phyloP scores from a whole-genome alignment of 2,329 filamentous ascomycete genomes.

The Kalaharituber pfeilii region DNA sequence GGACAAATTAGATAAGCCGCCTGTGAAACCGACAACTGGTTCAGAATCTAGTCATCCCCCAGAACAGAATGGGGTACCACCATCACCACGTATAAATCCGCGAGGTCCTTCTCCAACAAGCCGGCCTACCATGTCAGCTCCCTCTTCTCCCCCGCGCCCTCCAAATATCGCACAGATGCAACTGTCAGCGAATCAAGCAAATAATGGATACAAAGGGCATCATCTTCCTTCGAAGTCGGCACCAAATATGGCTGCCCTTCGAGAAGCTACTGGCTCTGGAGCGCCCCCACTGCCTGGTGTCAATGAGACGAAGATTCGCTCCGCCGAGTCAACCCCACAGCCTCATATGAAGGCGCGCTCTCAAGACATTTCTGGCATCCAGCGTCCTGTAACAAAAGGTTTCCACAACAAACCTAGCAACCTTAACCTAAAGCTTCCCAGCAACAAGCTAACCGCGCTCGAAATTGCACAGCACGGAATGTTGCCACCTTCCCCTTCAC shows the following conservation, averaged over 20 bases:
- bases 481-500: constrained; percentile 12
- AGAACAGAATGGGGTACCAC: background rate
- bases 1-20: constrained; percentile 6
- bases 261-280: constrained; percentile 7
- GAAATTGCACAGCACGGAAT: constrained; percentile 8
- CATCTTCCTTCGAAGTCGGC: constrained; percentile 18
- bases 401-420: constrained; percentile 10
- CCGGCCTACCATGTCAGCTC: constrained; percentile 13
- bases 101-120: constrained; percentile 9
- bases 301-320: background rate
- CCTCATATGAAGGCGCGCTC: constrained; percentile 16
- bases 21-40: constrained; percentile 7
- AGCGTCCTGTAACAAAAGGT: constrained; percentile 3
- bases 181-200: constrained; percentile 4
- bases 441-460: constrained; percentile 1
- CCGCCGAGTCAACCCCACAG: constrained; percentile 5
- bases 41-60: constrained; percentile 6
- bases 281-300: background rate
- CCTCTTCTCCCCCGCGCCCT: constrained; percentile 13
- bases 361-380: constrained; percentile 12
- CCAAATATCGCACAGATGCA: constrained; percentile 1
- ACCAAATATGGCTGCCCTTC: constrained; percentile 15
- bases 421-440: constrained; percentile 15
- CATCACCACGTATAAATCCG: constrained; percentile 2
- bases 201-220: constrained; percentile 13